Conservation (phyloP, 768 basidiomycete genomes). For the Suillus subluteus region DNA sequence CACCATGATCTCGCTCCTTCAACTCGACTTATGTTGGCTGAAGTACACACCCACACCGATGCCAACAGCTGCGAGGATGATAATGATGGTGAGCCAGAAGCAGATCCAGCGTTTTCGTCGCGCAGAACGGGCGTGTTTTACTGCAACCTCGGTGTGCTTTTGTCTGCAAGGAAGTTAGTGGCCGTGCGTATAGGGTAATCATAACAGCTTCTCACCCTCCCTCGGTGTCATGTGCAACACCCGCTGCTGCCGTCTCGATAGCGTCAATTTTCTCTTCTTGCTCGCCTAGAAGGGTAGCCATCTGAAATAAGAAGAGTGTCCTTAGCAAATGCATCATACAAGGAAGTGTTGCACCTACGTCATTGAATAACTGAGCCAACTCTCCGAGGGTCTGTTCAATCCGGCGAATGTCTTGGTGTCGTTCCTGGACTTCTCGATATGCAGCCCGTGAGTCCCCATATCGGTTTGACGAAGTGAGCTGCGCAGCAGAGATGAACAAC, state of each 20-base stretch:
- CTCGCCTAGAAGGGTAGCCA: slow-evolving; percentile 77
- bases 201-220: slow-evolving; percentile 56
- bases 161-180: slow-evolving; percentile 42
- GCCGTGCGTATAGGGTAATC: background rate
- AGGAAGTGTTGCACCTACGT: slow-evolving; percentile 48
- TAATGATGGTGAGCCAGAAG: slow-evolving; percentile 62
- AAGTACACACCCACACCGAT: slow-evolving; percentile 36
- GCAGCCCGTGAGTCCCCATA: slow-evolving; percentile 83
- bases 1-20: background rate
- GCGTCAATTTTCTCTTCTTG: slow-evolving; percentile 75
- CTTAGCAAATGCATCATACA: slow-evolving; percentile 9
- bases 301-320: slow-evolving; percentile 43
- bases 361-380: slow-evolving; percentile 84
- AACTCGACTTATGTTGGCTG: slow-evolving; percentile 15
- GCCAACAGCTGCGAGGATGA: slow-evolving; percentile 53
- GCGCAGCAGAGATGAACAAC: background rate
- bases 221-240: slow-evolving; percentile 70
- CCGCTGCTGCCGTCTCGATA: slow-evolving; percentile 64
- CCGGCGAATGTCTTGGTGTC: slow-evolving; percentile 82
- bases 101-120: slow-evolving; percentile 88
- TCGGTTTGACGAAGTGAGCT: slow-evolving; percentile 79
- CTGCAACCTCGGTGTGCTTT: slow-evolving; percentile 66
- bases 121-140: slow-evolving; percentile 66
- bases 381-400: slow-evolving; percentile 90
- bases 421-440: slow-evolving; percentile 85